Conservation (phyloP, 2,329 filamentous ascomycete species). For the Talaromyces sp. region DNA sequence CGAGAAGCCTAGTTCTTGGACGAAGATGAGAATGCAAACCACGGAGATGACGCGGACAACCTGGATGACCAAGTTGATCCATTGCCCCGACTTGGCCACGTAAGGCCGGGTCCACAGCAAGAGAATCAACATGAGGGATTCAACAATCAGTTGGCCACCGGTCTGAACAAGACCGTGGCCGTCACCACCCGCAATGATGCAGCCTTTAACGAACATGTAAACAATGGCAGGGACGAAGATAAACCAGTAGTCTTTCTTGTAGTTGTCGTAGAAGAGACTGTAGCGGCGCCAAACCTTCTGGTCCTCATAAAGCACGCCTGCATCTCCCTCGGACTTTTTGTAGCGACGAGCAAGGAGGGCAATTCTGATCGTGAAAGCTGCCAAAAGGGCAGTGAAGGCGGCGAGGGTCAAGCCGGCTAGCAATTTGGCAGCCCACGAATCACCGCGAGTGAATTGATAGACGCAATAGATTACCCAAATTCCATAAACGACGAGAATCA, state of each 20-base stretch:
- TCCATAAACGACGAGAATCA: slow-evolving; percentile 88
- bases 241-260: slow-evolving; percentile 96
- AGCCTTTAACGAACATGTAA: slow-evolving; percentile 87
- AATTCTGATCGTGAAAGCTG: slow-evolving; percentile 79
- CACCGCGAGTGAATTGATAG: slow-evolving; percentile 88
- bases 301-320: slow-evolving; percentile 71
- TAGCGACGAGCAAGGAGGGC: slow-evolving; percentile 67
- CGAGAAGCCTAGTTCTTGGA: slow-evolving; percentile 81
- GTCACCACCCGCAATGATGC: slow-evolving; percentile 75
- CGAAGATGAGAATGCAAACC: slow-evolving; percentile 83
- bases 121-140: slow-evolving; percentile 70
- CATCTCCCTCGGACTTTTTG: slow-evolving; percentile 69
- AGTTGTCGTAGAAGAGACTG: slow-evolving; percentile 93
- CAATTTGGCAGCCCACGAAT: slow-evolving; percentile 86
- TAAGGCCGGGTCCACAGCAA: slow-evolving; percentile 83
- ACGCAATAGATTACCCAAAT: slow-evolving; percentile 95
- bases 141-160: slow-evolving; percentile 71
- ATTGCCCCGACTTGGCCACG: slow-evolving; percentile 77
- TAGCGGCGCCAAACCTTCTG: slow-evolving; percentile 92
- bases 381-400: slow-evolving; percentile 74
- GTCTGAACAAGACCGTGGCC: slow-evolving; percentile 80
- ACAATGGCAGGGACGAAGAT: slow-evolving; percentile 82
- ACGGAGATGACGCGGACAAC: slow-evolving; percentile 84
- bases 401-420: slow-evolving; percentile 76
- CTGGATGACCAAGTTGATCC: slow-evolving; percentile 91